Base-by-base conservation (phyloP, 2,329 filamentous ascomycete species). In the Sarocladiaceae sp. region DNA sequence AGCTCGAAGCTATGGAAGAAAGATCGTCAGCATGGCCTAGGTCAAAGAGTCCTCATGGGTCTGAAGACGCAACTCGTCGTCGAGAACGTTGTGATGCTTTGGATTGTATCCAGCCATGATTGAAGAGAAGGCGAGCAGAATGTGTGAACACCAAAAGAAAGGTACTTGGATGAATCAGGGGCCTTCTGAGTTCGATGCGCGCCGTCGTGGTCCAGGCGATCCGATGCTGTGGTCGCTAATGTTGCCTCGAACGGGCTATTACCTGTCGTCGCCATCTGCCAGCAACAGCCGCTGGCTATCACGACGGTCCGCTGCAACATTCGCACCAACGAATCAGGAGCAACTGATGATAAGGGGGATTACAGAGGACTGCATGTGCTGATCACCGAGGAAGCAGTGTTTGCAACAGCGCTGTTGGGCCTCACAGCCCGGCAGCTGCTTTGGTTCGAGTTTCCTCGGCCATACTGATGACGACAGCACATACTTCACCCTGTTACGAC, bases 1-100 rank as follows among this genome's bases (percentile, higher is more conserved):
- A 94, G 80, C 73, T 97, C 93, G 70, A 94, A 95, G 60, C 93
- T 97, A 13, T 4, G 12, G 13, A 27, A 11, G 6, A 16, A 27
- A 29, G 6, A 3, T 21, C 48, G 54, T 58, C 45, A 56, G 51
- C 45, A 43, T 42, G 24, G 11, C 10, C 10, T 24, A 34, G 13
- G 21, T 1, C 29, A 33, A 3, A 32, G n/a, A 18, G 19, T 24
- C 48, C 27, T 13, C 1, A 16, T 18, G 19, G 18, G 26, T 9
- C 18, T n/a, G n/a, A 31, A 33, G 55, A 61, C 61, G 53, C 23
- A 45, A 48, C 62, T 53, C 50, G 50, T 56, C 54, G 46, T 65
- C 60, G 45, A 60, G 58, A 39, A 65, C 47, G 45, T 70, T 69
- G 45, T 57, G 53, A 49, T 70, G 66, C 47, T 58, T 65, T n/a